Evolutionary conservation across 768 basidiomycete genomes (phyloP).

Genomic region (Termitomyces bulborhizus): DNA sequence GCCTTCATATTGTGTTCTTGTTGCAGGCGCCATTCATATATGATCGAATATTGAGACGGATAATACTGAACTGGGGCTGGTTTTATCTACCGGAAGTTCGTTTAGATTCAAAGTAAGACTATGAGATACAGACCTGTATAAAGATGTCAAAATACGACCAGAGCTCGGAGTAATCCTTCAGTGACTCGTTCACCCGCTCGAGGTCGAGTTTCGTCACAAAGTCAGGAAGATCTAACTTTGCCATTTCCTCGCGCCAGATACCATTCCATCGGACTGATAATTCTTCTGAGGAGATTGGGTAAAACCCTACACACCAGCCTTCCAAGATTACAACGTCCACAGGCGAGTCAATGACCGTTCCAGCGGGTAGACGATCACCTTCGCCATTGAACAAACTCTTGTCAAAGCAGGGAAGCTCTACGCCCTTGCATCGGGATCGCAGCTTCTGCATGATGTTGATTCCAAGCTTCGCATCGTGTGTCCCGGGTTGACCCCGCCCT

Average conservation of each 20-base stretch:
- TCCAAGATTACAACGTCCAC: slow-evolving; percentile 85
- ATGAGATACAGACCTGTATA: slow-evolving; percentile 52
- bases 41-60: slow-evolving; percentile 37
- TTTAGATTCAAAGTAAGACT: neutral
- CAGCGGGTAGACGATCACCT: slow-evolving; percentile 67
- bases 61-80: slow-evolving; percentile 16
- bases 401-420: slow-evolving; percentile 77
- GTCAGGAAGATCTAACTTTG: slow-evolving; percentile 26
- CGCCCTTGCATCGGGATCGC: slow-evolving; percentile 32
- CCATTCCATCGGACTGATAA: slow-evolving; percentile 51
- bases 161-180: slow-evolving; percentile 55
- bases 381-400: slow-evolving; percentile 77
- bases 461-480: slow-evolving; percentile 78
- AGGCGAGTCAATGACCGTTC: slow-evolving; percentile 31
- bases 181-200: slow-evolving; percentile 52
- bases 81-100: slow-evolving; percentile 12
- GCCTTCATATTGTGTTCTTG: slow-evolving; percentile 91
- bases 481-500: slow-evolving; percentile 91
- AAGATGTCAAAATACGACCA: slow-evolving; percentile 73
- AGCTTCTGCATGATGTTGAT: slow-evolving; percentile 43
- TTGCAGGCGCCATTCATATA: slow-evolving; percentile 86
- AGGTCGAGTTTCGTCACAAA: slow-evolving; percentile 48
- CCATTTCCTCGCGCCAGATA: slow-evolving; percentile 33
- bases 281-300: slow-evolving; percentile 46
- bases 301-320: slow-evolving; percentile 94